phyloP scores from a whole-genome alignment of 106 monocot species.

The Xerophyta viscosa region DNA sequence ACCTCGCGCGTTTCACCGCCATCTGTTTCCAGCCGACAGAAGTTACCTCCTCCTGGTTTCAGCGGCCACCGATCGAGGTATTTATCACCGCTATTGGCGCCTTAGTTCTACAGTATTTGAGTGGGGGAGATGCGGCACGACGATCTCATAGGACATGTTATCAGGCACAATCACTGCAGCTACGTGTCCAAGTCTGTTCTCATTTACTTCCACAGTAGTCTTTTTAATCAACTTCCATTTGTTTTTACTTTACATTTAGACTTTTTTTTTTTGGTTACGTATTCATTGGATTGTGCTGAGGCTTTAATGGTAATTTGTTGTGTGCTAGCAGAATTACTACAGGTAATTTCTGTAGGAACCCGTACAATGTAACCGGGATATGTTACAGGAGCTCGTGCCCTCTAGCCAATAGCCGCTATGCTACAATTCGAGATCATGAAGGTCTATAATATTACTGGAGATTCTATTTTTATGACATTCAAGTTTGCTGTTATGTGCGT shows the following conservation, averaged over 20 bases:
- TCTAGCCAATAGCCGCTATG: slow-evolving; percentile 89
- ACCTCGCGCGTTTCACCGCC: too few relatives aligned
- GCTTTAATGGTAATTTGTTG: background rate
- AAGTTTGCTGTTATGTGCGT: too few relatives aligned
- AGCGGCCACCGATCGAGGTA: too few relatives aligned
- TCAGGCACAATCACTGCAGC: slow-evolving; percentile 97
- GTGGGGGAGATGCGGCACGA: slow-evolving; percentile 95
- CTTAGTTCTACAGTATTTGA: too few relatives aligned
- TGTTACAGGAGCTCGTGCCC: slow-evolving; percentile 97
- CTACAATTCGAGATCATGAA: slow-evolving; percentile 85
- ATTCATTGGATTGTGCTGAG: background rate
- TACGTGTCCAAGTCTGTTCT: slow-evolving; percentile 78
- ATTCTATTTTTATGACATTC: background rate
- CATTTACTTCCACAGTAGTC: background rate
- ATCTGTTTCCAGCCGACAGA: too few relatives aligned
- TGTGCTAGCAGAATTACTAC: slow-evolving; percentile 53
- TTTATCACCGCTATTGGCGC: too few relatives aligned
- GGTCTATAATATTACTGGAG: slow-evolving; percentile 23
- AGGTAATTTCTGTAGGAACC: slow-evolving; percentile 84
- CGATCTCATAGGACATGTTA: slow-evolving; percentile 90
- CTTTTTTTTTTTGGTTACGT: too few relatives aligned
- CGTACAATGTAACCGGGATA: slow-evolving; percentile 78
- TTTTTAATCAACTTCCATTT: background rate
- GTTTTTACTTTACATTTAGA: too few relatives aligned
- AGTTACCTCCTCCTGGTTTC: too few relatives aligned